These are phyloP conservation scores for Spencermartinsiella ligniputridi DNA, from an alignment of 1,139 yeast genomes.

Conservation along the genomic window DNA sequence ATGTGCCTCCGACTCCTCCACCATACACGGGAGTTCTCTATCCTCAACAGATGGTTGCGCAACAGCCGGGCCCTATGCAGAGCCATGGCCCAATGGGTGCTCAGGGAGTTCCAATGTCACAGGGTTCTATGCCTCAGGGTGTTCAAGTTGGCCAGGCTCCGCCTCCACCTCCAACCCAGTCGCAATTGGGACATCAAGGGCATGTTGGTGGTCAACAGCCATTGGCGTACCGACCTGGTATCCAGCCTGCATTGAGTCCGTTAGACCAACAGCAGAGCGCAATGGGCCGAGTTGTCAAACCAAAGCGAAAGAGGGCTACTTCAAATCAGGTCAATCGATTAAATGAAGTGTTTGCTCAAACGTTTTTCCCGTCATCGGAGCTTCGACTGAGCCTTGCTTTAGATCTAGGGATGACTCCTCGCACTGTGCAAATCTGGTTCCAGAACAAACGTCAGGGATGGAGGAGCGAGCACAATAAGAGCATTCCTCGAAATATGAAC, in stretches of 20 bases:
- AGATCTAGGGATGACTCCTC: slow-evolving; percentile 38
- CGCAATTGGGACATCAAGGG: background rate
- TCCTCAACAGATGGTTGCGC: background rate
- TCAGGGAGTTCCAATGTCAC: background rate
- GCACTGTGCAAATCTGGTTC: slow-evolving; percentile 39
- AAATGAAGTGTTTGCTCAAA: slow-evolving; percentile 33
- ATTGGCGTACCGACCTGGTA: background rate
- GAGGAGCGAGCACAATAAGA: slow-evolving; percentile 31
- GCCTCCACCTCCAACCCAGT: background rate
- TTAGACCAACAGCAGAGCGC: slow-evolving; percentile 1
- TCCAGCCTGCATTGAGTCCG: slow-evolving; percentile 1
- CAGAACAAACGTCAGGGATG: slow-evolving; percentile 38
- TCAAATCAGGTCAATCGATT: slow-evolving; percentile 33
- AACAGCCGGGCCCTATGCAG: background rate
- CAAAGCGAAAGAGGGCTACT: slow-evolving; percentile 37
- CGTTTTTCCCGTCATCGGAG: slow-evolving; percentile 37
- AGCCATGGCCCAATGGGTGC: too few species aligned
- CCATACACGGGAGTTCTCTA: background rate
- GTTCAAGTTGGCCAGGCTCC: background rate
- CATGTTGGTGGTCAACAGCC: background rate
- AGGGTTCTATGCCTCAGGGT: too few species aligned
- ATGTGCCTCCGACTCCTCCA: background rate
- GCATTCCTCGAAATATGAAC: slow-evolving; percentile 25
- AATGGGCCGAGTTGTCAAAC: slow-evolving; percentile 22
- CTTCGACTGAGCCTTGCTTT: slow-evolving; percentile 32